Evolutionary conservation across 441 rosid genomes (phyloP), one percentile per base, ranked within the genome.

Genomic region (Capsella rubella): DNA sequence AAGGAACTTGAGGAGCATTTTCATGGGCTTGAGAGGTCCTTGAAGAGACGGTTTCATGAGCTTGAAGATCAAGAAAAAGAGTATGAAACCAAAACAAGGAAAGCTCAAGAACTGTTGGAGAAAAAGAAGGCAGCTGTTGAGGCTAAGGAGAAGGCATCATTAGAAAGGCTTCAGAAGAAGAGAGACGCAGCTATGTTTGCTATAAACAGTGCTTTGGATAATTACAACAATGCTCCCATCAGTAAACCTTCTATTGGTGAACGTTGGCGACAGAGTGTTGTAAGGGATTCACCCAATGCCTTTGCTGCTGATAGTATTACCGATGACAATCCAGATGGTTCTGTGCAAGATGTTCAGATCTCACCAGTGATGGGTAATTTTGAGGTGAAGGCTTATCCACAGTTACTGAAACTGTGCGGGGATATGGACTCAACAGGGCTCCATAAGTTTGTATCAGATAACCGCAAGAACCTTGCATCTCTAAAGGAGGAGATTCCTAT

Each of bases 1-100:
- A 88, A 92, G 83, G 99, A 90, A 78, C 87, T 95, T 37, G 98
- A 95, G 79, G 99, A 85, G 64, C 98, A 95, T 86, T 95, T 92
- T 74, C 95, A 92, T 76, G 99, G 99, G 69, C 96, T 95, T 45
- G 98, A 95, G 79, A 95, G 87, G 78, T 95, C 99, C 40, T 83
- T 95, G 87, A 95, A 92, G 86, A 89, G 99, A 79, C 90, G 98
- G 60, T 95, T 95, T 78, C 90, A 95, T 75, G 98, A 95, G 82
- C 79, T 95, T 78, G 99, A 95, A 86, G 97, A 87, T 77, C 93
- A 95, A 67, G 99, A 90, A 78, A 95, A 83, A 82, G 93, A 81
- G 69, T 86, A 87, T 16, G 88, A 89, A 65, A 84, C 79, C 57
- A 92, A 89, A 79, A 91, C 96, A 57, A 81, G 84, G 75, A 84